Percentiles rank a stretch among this genome's conserved stretches.
Conservation (phyloP, 129 eudicot genomes). For the Mikania micrantha region DNA sequence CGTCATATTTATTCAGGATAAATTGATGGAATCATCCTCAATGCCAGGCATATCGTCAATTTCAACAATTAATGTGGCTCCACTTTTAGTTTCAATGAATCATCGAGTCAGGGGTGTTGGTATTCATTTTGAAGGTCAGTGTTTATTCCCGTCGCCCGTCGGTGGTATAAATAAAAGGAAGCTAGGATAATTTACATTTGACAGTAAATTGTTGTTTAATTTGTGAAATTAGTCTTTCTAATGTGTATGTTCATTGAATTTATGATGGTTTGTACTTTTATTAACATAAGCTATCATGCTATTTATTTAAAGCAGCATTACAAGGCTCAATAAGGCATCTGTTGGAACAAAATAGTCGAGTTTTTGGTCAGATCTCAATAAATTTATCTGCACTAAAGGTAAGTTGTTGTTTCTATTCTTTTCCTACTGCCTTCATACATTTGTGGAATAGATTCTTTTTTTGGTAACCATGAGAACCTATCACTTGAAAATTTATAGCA, state of each 20-base stretch:
- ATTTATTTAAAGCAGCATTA: conserved; percentile 41
- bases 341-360: conserved; percentile 62
- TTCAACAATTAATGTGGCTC: conserved; percentile 41
- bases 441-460: neutral
- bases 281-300: neutral
- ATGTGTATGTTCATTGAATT: neutral
- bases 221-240: neutral
- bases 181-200: neutral
- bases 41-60: conserved; percentile 39
- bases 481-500: too few relatives aligned
- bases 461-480: too few relatives aligned
- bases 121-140: conserved; percentile 57
- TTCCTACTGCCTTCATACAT: neutral
- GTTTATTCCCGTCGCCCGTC: neutral
- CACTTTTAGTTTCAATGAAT: conserved; percentile 41
- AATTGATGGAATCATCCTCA: conserved; percentile 47
- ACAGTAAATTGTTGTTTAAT: neutral
- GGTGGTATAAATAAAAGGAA: neutral
- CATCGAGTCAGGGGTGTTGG: conserved; percentile 38
- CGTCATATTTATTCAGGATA: conserved; percentile 50
- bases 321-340: conserved; percentile 41
- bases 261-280: neutral
- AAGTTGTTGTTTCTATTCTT: conserved; percentile 2
- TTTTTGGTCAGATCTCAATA: conserved; percentile 54
- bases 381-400: conserved; percentile 65